Percentiles rank a stretch among this genome's conserved stretches.
phyloP scores from a whole-genome alignment of 306 rosid genomes.

The Potentilla sterilis region DNA sequence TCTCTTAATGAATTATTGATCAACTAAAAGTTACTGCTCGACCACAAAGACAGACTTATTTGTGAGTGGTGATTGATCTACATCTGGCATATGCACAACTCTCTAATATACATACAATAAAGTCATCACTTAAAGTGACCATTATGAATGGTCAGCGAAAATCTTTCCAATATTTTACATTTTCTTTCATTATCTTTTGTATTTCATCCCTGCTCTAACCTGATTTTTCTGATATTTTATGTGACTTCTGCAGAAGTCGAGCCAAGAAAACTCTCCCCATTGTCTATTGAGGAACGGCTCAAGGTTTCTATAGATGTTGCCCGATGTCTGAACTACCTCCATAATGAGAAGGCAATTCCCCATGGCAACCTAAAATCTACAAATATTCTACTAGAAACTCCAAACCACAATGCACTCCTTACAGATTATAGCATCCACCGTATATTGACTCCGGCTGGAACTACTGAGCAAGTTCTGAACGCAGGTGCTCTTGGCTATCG shows the following conservation, averaged over 20 bases:
- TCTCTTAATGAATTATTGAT: neutral
- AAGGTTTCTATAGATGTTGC: conserved; percentile 57
- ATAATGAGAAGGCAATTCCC: conserved; percentile 73
- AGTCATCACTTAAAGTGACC: neutral
- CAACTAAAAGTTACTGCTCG: neutral
- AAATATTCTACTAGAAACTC: conserved; percentile 59
- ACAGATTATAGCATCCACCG: conserved; percentile 78
- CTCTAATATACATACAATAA: neutral
- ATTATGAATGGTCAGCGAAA: neutral
- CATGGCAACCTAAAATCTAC: conserved; percentile 83
- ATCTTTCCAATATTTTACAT: neutral
- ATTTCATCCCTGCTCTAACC: neutral
- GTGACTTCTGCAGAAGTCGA: conserved; percentile 45
- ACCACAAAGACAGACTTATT: neutral
- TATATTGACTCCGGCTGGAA: conserved; percentile 60
- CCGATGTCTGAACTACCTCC: conserved; percentile 58
- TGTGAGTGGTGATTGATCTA: too few relatives aligned
- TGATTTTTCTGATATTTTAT: conserved; percentile 4
- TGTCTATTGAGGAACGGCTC: conserved; percentile 52
- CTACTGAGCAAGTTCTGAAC: conserved; percentile 71
- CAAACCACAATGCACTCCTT: conserved; percentile 42
- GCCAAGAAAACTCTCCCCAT: conserved; percentile 42
- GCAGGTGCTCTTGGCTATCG: conserved; percentile 74
- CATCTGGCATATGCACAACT: neutral
- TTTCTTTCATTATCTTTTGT: neutral